Evolutionary conservation across 257 asterid species (phyloP), one percentile per base, ranked within the genome.

Genomic region (Fraxinus anomala): DNA sequence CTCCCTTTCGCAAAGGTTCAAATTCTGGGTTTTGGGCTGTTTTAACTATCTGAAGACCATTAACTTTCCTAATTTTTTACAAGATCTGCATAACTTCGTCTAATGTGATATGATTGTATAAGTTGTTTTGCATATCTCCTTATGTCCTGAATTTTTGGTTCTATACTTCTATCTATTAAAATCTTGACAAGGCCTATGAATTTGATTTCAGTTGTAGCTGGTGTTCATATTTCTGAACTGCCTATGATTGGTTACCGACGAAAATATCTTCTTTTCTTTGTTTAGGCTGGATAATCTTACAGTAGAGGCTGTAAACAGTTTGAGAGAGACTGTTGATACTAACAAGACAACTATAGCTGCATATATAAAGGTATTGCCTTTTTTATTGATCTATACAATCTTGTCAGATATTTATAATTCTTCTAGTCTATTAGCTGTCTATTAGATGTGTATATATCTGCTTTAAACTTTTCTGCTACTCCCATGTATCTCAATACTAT

Each of bases 241-340:
- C 51, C 17, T 19, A 40, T 66, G 71, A 67, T 78, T 28, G 40
- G 39, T 78, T 54, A 70, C 61, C 1, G 21, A 13, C 36, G 24
- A 54, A 49, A 21, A n/a, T 73, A 30, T 79, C 51, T 34, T 69
- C 74, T 51, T 74, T 80, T 69, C 70, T 26, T 73, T 75, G 73
- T 76, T 28, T 70, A 89, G 93, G 89, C 78, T 89, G 89, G 92
- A 88, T 76, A 83, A 81, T 84, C 92, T 89, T 68, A 83, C 89
- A 44, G 76, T 88, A 86, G 94, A 89, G 77, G 96, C 90, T 69
- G 83, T 91, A 82, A 87, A 73, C 88, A 83, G 84, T 77, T 85
- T 84, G 82, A 88, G 80, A 86, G 94, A 91, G 80, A 89, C 87
- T 75, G 84, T 88, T 82, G 90, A 90, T 84, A 88, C 88, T 73